Base-by-base conservation (phyloP, 2,329 filamentous ascomycete species). In the Fusarium sp. region DNA sequence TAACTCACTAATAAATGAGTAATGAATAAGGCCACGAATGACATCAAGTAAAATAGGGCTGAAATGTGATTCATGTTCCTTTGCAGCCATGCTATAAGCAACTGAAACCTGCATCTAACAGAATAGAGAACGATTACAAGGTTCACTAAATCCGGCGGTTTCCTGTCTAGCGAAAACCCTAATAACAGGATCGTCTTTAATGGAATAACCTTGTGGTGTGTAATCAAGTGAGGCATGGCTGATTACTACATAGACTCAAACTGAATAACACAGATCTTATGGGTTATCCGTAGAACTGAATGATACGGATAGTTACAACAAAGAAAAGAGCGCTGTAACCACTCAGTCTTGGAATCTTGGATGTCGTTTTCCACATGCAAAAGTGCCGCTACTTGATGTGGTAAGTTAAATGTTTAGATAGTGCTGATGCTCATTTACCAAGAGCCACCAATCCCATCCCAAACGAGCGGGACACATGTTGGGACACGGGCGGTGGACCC, bases 371-470 rank as follows among this genome's bases (percentile, higher is more conserved):
- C 23, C 23, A 48, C 29, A 24, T 35, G 37, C 54, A 66, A 69
- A 69, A 48, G 65, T 49, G 49, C 66, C 60, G 38, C 65, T 61
- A 66, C 33, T 50, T 35, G 42, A 49, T 16, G 38, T 49, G 31
- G 38, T 38, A 33, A 59, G 54, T 49, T 47, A 15, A 28, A 43
- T 50, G 20, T 43, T 33, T n/a, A 20, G 24, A 56, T 66, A 67
- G 57, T 63, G 66, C 66, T 69, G 66, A 69, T 70, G 52, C 49
- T 62, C 43, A 70, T 67, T 62, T 57, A 52, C 38, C 20, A 12
- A 35, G 50, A 49, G 33, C 57, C 52, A 47, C 66, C 62, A 69
- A 67, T 67, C 66, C 57, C 24, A 67, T 67, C 66, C 57, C 24
- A 50, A 54, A 52, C 42, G 33, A 69, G 62, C 20, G 28, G 47